phyloP scores from a whole-genome alignment of 352 stramenopile species.

The Phytophthora melonis region DNA sequence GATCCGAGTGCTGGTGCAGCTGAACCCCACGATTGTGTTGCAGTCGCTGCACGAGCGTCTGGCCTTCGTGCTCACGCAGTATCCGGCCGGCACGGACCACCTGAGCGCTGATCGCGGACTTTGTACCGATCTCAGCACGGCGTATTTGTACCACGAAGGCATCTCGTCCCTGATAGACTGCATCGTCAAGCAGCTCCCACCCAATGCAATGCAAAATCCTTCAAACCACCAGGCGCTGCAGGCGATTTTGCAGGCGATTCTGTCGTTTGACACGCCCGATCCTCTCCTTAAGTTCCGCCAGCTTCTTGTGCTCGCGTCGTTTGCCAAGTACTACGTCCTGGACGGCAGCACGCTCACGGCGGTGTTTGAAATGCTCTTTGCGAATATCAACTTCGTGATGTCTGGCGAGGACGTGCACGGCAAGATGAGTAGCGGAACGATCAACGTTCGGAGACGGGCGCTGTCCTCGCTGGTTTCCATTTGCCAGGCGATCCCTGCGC shows the following conservation, averaged over 20 bases:
- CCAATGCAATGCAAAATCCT: slow-evolving; percentile 46
- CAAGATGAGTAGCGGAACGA: slow-evolving; percentile 72
- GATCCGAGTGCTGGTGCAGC: slow-evolving; percentile 70
- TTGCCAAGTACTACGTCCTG: slow-evolving; percentile 81
- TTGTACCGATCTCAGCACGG: slow-evolving; percentile 68
- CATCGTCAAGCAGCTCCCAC: slow-evolving; percentile 77
- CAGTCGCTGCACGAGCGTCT: slow-evolving; percentile 70
- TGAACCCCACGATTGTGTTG: slow-evolving; percentile 58
- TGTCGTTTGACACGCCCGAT: slow-evolving; percentile 64
- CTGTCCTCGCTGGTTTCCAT: slow-evolving; percentile 81
- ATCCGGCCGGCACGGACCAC: slow-evolving; percentile 57
- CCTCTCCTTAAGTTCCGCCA: slow-evolving; percentile 82
- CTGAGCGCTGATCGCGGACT: slow-evolving; percentile 53
- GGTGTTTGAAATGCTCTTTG: slow-evolving; percentile 83
- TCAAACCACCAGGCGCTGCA: slow-evolving; percentile 57
- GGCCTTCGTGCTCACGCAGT: slow-evolving; percentile 63
- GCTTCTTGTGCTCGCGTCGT: slow-evolving; percentile 70
- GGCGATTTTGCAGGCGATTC: slow-evolving; percentile 58
- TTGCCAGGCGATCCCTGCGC: slow-evolving; percentile 74
- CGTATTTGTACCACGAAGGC: slow-evolving; percentile 83
- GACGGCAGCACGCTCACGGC: slow-evolving; percentile 64
- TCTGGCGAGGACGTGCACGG: slow-evolving; percentile 72
- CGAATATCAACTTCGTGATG: slow-evolving; percentile 77
- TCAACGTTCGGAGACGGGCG: slow-evolving; percentile 74
- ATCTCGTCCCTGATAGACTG: slow-evolving; percentile 77